These are phyloP conservation scores for Suillus sp. DNA, from an alignment of 768 basidiomycete genomes.

Conservation along the genomic window DNA sequence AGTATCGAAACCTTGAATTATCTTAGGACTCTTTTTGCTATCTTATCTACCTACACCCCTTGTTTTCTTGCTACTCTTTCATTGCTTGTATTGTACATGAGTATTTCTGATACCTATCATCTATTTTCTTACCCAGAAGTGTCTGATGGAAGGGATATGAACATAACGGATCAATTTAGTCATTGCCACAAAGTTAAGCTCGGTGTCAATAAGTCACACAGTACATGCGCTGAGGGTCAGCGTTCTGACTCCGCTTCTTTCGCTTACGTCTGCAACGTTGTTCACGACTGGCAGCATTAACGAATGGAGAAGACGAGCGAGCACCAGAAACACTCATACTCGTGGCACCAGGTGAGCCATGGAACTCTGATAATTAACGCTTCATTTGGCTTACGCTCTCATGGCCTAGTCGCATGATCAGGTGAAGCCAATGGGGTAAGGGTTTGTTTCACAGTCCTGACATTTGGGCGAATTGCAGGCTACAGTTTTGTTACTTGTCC, in stretches of 20 bases:
- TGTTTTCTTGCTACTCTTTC: slow-evolving; percentile 9
- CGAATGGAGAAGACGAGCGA: slow-evolving; percentile 30
- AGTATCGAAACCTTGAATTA: slow-evolving; percentile 32
- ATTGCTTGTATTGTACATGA: slow-evolving; percentile 32
- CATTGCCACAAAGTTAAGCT: slow-evolving; percentile 1
- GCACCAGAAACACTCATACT: slow-evolving; percentile 52
- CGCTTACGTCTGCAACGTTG: slow-evolving; percentile 18
- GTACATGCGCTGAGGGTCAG: slow-evolving; percentile 13
- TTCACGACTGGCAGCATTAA: slow-evolving; percentile 17
- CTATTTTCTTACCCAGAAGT: slow-evolving; percentile 15
- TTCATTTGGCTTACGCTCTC: slow-evolving; percentile 10
- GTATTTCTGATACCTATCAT: slow-evolving; percentile 17
- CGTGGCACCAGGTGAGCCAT: slow-evolving; percentile 78
- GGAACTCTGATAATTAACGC: slow-evolving; percentile 19
- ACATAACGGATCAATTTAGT: neutral
- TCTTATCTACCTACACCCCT: slow-evolving; percentile 1
- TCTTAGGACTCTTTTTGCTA: slow-evolving; percentile 11
- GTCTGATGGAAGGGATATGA: neutral
- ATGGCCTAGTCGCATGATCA: slow-evolving; percentile 79
- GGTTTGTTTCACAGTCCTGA: slow-evolving; percentile 21
- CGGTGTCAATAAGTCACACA: slow-evolving; percentile 10
- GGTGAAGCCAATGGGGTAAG: slow-evolving; percentile 38
- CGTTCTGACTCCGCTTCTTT: slow-evolving; percentile 38
- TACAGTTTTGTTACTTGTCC: slow-evolving; percentile 74
- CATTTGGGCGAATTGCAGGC: slow-evolving; percentile 48